Conservation (phyloP, 1,284 basidiomycete species). For the Thecaphora thlaspeos region DNA sequence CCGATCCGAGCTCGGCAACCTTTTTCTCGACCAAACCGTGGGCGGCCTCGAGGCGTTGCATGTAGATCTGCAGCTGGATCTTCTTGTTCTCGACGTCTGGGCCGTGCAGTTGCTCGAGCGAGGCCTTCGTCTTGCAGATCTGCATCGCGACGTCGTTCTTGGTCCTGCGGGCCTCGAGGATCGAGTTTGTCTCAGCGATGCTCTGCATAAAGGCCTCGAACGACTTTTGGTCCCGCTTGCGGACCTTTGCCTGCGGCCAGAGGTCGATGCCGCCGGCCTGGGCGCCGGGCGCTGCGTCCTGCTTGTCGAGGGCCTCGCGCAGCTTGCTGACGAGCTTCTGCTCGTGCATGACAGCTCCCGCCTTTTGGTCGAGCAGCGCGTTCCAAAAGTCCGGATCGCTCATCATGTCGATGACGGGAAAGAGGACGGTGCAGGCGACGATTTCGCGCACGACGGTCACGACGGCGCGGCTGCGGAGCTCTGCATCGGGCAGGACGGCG, state of each 20-base stretch:
- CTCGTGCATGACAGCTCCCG: constrained; percentile 82
- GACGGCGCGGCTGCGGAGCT: constrained; percentile 71
- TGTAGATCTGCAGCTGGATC: constrained; percentile 65
- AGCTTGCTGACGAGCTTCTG: constrained; percentile 67
- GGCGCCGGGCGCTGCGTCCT: constrained; percentile 16
- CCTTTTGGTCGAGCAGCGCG: constrained; percentile 81
- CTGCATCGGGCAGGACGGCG: constrained; percentile 72
- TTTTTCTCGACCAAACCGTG: constrained; percentile 80
- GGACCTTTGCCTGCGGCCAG: constrained; percentile 9
- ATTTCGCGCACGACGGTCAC: constrained; percentile 76
- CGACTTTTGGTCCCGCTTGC: constrained; percentile 26
- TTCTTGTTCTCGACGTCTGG: constrained; percentile 9
- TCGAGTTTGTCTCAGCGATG: constrained; percentile 20
- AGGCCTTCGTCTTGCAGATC: constrained; percentile 39
- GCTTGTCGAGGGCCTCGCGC: constrained; percentile 60
- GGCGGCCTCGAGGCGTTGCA: constrained; percentile 82
- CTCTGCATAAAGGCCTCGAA: constrained; percentile 33
- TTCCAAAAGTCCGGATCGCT: constrained; percentile 97
- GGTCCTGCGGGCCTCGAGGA: constrained; percentile 38
- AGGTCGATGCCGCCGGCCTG: neutral
- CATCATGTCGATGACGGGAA: constrained; percentile 85
- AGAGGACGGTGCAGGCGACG: constrained; percentile 74
- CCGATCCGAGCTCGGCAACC: constrained; percentile 70
- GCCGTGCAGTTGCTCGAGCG: constrained; percentile 19
- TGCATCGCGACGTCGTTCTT: constrained; percentile 39